A percentile compares a stretch with the other conserved stretches of the same genome.
phyloP scores from a whole-genome alignment of 768 basidiomycete species.

The Symmetrospora coprosmae region DNA sequence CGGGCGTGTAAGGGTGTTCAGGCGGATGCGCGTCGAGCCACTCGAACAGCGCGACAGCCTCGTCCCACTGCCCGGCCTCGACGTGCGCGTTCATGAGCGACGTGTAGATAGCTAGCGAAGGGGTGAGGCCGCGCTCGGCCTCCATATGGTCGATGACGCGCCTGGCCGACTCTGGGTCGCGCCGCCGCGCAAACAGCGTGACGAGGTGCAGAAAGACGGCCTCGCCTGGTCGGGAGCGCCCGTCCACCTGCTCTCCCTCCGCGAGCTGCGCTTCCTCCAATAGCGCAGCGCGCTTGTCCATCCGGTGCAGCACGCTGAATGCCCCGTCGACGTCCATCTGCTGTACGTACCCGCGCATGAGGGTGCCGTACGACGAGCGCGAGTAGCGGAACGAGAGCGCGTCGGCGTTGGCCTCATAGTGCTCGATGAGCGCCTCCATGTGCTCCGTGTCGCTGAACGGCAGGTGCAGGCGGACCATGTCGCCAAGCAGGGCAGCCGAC shows the following conservation, averaged over 20 bases:
- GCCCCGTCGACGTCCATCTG: background rate
- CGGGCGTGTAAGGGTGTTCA: background rate
- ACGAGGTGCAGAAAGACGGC: constrained; percentile 26
- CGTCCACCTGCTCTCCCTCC: too few relatives aligned
- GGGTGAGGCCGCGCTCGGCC: constrained; percentile 25
- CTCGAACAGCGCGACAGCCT: constrained; percentile 57
- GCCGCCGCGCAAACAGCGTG: constrained; percentile 28
- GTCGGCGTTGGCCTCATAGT: too few relatives aligned
- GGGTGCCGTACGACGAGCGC: background rate
- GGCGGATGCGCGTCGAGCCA: constrained; percentile 43
- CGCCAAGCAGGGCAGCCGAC: too few relatives aligned
- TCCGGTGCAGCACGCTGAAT: background rate
- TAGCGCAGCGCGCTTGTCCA: too few relatives aligned
- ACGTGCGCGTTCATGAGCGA: constrained; percentile 71
- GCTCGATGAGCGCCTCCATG: too few relatives aligned
- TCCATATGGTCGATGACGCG: constrained; percentile 32
- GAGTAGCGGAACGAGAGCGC: too few relatives aligned
- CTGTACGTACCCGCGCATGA: background rate
- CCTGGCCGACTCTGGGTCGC: constrained; percentile 33
- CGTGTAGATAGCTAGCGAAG: constrained; percentile 36
- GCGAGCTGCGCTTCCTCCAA: too few relatives aligned
- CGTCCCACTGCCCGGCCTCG: constrained; percentile 62
- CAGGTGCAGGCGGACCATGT: too few relatives aligned
- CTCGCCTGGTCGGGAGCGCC: too few relatives aligned
- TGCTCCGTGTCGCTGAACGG: too few relatives aligned